These are phyloP conservation scores for Paecilomyces fulvus DNA, from an alignment of 2,329 filamentous ascomycete species.

Conservation along the genomic window DNA sequence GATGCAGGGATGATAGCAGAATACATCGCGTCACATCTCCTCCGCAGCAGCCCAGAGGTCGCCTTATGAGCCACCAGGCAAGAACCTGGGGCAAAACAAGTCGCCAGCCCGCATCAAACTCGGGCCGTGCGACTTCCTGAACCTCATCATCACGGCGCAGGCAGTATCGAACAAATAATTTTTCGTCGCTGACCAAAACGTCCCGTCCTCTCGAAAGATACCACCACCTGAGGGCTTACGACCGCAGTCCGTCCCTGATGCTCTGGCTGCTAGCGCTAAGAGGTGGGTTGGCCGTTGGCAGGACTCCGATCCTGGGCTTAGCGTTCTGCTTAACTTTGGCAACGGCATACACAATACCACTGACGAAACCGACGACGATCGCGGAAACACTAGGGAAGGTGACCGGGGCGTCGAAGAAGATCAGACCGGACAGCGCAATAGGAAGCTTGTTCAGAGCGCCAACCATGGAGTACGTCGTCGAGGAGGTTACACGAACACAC, in stretches of 20 bases:
- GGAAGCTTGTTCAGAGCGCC: slow-evolving; percentile 97
- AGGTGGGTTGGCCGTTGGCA: slow-evolving; percentile 59
- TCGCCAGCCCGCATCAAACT: not conserved
- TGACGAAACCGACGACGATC: slow-evolving; percentile 84
- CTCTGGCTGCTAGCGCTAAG: slow-evolving; percentile 90
- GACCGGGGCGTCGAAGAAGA: slow-evolving; percentile 93
- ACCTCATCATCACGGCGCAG: not conserved
- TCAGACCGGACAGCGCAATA: slow-evolving; percentile 79
- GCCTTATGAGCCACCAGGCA: not conserved
- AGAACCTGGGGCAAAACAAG: not conserved
- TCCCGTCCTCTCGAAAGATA: not conserved
- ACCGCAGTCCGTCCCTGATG: slow-evolving; percentile 75
- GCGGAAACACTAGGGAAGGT: slow-evolving; percentile 87
- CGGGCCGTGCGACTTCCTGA: not conserved
- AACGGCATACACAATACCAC: slow-evolving; percentile 81
- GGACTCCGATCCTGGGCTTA: slow-evolving; percentile 55
- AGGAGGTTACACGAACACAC: slow-evolving; percentile 96
- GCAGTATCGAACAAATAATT: not conserved
- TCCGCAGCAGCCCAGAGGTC: not conserved
- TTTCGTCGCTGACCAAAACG: not conserved
- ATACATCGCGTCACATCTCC: not conserved
- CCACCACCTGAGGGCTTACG: slow-evolving; percentile 28
- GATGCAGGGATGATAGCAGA: not conserved
- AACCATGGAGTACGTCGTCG: slow-evolving; percentile 98
- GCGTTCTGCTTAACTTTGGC: slow-evolving; percentile 75